Base-by-base conservation (phyloP, 768 basidiomycete genomes). In the Clathrus columnatus region DNA sequence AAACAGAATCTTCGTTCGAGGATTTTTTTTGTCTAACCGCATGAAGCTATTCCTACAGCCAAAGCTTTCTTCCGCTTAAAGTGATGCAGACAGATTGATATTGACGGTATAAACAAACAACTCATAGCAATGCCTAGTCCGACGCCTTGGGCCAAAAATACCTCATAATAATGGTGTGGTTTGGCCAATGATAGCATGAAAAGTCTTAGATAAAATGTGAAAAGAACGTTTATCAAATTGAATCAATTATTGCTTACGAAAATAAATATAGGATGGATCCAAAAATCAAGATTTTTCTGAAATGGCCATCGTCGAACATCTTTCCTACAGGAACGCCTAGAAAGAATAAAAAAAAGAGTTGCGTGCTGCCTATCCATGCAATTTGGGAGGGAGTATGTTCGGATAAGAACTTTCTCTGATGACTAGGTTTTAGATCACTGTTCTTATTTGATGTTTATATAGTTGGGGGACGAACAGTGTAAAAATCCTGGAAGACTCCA, bases 81-180 rank as follows among this genome's bases (percentile, higher is more conserved):
- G 59, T 75, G 71, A 56, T 82, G 81, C 2, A 73, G 69, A 6
- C 76, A 60, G 20, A 79, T 58, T 5, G 75, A 73, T 24, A 80
- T 59, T 36, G 72, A 68, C 0, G 78, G 78, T 16, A 77, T 61
- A 54, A 71, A 80, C 29, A 76, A 61, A 27, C 77, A 52, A 11
- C 77, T 79, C 2, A 68, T 66, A 6, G 67, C 75, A 10, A 76
- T 56, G 1, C 78, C 76, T 1, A 67, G 62, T 14, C 65, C 61
- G n/a, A 79, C 53, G 2, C 75, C 78, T 61, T 79, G 77, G 18
- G 66, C 59, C n/a, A 78, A 69, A 47, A 79, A 67, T 17, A 73
- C 59, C 69, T 79, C 61, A 27, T 50, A 62, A 48, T 60, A 79
- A 4, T 45, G 36, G n/a, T 54, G 52, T 28, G 76, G 76, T 56